These are phyloP conservation scores for Ceratocystis ficicola DNA, from an alignment of 2,329 filamentous ascomycete genomes.

Conservation along the genomic window DNA sequence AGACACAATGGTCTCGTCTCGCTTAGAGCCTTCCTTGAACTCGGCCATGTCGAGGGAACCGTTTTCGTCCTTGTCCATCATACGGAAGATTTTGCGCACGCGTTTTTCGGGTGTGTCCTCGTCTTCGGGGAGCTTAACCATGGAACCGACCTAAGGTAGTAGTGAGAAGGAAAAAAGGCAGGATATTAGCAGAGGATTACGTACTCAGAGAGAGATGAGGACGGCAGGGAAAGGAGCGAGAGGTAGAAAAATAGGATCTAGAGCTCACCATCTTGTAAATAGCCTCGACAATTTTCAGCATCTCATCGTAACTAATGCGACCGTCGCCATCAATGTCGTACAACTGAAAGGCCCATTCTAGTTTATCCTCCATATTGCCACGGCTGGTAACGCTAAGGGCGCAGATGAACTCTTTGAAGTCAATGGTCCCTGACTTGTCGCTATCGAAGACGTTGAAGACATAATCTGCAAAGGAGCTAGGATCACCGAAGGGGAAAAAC, in stretches of 20 bases:
- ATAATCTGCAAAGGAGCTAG: conserved; percentile 94
- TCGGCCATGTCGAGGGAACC: conserved; percentile 93
- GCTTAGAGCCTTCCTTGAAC: conserved; percentile 98
- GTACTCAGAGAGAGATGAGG: neutral
- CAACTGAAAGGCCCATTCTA: conserved; percentile 98
- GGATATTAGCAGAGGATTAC: neutral
- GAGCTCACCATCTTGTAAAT: conserved; percentile 93
- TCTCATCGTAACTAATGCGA: conserved; percentile 98
- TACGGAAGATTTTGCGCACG: conserved; percentile 93
- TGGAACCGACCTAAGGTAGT: conserved; percentile 68
- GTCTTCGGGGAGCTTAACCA: conserved; percentile 97
- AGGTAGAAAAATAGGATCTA: conserved; percentile 21
- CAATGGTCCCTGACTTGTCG: conserved; percentile 93
- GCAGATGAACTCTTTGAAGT: conserved; percentile 99
- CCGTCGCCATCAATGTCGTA: conserved; percentile 99
- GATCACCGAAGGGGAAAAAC: conserved; percentile 98
- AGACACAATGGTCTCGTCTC: conserved; percentile 96
- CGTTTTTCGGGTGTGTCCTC: conserved; percentile 98
- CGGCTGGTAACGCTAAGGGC: conserved; percentile 91
- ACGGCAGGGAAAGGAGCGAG: conserved; percentile 6
- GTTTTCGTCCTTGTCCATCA: conserved; percentile 99
- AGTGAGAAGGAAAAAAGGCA: neutral
- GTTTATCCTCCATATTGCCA: conserved; percentile 98
- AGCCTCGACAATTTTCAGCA: conserved; percentile 95
- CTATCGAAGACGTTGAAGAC: conserved; percentile 99